Evolutionary conservation across 2,329 filamentous ascomycete genomes (phyloP).

Genomic region (Alternaria ventricosa): DNA sequence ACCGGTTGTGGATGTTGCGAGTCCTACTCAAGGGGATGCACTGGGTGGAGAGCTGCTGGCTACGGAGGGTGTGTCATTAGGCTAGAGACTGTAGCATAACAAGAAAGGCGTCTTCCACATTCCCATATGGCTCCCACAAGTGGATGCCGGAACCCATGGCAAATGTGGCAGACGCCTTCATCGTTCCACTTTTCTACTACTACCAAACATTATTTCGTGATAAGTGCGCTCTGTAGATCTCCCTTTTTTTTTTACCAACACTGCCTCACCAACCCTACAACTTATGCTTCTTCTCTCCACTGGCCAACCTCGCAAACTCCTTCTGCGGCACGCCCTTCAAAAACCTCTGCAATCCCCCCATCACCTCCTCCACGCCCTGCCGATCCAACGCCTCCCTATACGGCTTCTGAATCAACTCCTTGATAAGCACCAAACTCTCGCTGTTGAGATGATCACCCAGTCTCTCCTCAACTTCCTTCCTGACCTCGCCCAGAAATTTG

Average conservation of each 20-base stretch:
- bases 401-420: slow-evolving; percentile 78
- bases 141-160: no score
- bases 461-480: slow-evolving; percentile 80
- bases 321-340: slow-evolving; percentile 80
- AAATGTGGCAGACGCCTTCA: not conserved
- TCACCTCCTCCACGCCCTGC: slow-evolving; percentile 84
- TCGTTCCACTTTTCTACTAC: not conserved
- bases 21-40: slow-evolving; percentile 21
- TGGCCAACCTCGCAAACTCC: slow-evolving; percentile 85
- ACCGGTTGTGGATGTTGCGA: slow-evolving; percentile 4
- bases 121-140: no score
- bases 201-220: not conserved
- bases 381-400: slow-evolving; percentile 75
- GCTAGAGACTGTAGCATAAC: slow-evolving; percentile 16
- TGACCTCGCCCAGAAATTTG: slow-evolving; percentile 73
- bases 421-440: slow-evolving; percentile 81
- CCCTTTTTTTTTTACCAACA: not conserved
- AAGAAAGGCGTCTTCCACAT: no score
- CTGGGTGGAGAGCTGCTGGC: slow-evolving; percentile 42
- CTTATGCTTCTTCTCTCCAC: slow-evolving; percentile 93
- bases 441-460: slow-evolving; percentile 81
- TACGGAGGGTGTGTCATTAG: slow-evolving; percentile 42
- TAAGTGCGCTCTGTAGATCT: not conserved
- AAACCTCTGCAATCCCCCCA: slow-evolving; percentile 84
- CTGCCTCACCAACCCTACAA: slow-evolving; percentile 59